Evolutionary conservation across 75 land plant species (phyloP), one percentile per base, ranked within the genome.

Genomic region (Larix kaempferi): DNA sequence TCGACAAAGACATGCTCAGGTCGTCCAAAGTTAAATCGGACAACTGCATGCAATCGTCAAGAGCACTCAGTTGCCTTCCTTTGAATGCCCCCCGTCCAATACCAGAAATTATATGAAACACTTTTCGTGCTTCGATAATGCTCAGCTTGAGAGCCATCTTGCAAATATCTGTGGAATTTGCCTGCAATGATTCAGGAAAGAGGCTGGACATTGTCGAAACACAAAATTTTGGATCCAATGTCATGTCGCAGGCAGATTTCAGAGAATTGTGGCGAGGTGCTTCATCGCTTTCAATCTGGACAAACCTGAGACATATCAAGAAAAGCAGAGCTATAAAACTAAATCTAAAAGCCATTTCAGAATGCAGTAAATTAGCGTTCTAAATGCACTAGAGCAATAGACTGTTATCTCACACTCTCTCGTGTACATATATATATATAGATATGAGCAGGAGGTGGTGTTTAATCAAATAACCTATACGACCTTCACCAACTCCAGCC

Each of bases 1-100:
- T 90, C n/a, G 57, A 5, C 49, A 78, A 27, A 13, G 79, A 27
- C 52, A 27, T 14, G 16, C 35, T 17, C 62, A 87, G 81, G 63
- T 82, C 79, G 4, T 76, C 79, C 22, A 85, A n/a, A 33, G 91
- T 87, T 41, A 67, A 33, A 56, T 78, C 75, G 13, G 83, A 25
- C 60, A 91, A 86, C 81, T 89, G 87, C 26, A 83, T 67, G 59
- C 93, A 91, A 77, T 91, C 93, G 69, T 75, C 76, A 72, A 87
- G 69, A 12, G 92, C 92, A 6, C 56, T 37, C 2, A n/a, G 6
- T 21, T 84, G 78, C 3, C 66, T 39, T 0, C 11, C n/a, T 21
- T 29, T 67, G 49, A 67, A 39, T 17, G 71, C 22, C 6, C 19
- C 17, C n/a, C 71, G 22, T 35, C n/a, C 7, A n/a, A 67, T 2